Base-by-base conservation (phyloP, 768 basidiomycete species). In the Galerina sulciceps region DNA sequence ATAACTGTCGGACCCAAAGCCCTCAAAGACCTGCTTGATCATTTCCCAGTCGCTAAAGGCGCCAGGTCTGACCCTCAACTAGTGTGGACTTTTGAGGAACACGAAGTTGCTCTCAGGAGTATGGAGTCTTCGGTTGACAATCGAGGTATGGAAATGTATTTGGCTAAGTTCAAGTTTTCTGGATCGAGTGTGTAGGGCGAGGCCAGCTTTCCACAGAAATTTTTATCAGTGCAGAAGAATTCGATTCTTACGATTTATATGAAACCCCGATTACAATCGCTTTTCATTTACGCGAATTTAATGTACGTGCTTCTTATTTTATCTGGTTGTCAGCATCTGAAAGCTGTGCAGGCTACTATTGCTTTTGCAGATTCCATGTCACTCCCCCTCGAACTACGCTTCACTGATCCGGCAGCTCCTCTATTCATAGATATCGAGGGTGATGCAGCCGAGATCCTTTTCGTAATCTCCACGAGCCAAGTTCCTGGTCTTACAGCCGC, bases 271-370 rank as follows among this genome's bases (percentile, higher is more conserved):
- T 83, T 34, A 86, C 84, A 3, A 82, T 94, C 51, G 86, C 85
- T 0, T 93, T 94, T 64, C 92, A 93, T 72, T 73, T 94, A 26
- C 85, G 89, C 37, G 93, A 94, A 74, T 93, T 94, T 73, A 91
- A 87, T 58, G 93, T 92, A 61, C 58, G 80, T 69, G 38, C 34
- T 14, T 4, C 18, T 36, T 11, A 8, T 26, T 23, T 42, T 45
- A 13, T 13, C 14, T 13, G 46, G 6, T n/a, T 23, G 9, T n/a
- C 40, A 22, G 13, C 13, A 15, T 40, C 37, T 22, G 34, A 14
- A 10, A 20, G 2, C 11, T 56, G 35, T 4, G 15, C 23, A 94
- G 92, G 92, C 92, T 6, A 90, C 90, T 1, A 87, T 93, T 55
- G 80, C 86, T 6, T 93, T 87, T 69, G 90, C 91, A 1, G 92